phyloP scores from a whole-genome alignment of 352 stramenopile genomes.

The Elongisporangium undulatum region DNA sequence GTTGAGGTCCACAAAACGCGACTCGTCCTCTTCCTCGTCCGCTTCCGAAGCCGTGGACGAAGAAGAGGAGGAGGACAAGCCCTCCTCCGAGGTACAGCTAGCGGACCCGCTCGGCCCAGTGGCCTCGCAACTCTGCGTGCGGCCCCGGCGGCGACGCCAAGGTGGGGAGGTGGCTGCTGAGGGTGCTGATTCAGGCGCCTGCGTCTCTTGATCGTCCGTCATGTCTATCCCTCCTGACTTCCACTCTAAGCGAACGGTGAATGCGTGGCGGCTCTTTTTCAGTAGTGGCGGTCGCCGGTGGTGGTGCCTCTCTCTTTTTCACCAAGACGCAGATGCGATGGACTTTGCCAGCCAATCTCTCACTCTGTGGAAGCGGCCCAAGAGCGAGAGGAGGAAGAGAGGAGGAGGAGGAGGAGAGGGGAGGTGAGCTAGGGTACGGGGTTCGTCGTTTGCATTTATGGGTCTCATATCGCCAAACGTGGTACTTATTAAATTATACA shows the following conservation, averaged over 20 bases:
- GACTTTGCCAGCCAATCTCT: not conserved
- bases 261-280: not conserved
- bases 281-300: not conserved
- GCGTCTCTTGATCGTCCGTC: not conserved
- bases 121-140: not conserved
- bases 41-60: slow-evolving; percentile 3
- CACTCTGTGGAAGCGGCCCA: not conserved
- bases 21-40: slow-evolving; percentile 12
- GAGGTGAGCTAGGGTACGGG: not conserved
- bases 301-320: not conserved
- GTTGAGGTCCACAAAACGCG: slow-evolving; percentile 38
- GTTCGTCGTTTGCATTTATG: not conserved
- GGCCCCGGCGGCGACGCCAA: not conserved
- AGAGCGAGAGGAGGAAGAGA: not conserved
- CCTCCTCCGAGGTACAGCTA: not conserved
- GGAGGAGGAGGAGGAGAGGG: not conserved
- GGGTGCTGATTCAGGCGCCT: not conserved
- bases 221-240: not conserved
- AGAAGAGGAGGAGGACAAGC: not conserved
- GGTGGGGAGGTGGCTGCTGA: not conserved
- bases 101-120: not conserved
- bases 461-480: not conserved
- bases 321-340: not conserved
- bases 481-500: not conserved
- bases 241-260: not conserved